These are phyloP conservation scores for Clonostachys byssicola DNA, from an alignment of 2,329 filamentous ascomycete species.

Conservation along the genomic window DNA sequence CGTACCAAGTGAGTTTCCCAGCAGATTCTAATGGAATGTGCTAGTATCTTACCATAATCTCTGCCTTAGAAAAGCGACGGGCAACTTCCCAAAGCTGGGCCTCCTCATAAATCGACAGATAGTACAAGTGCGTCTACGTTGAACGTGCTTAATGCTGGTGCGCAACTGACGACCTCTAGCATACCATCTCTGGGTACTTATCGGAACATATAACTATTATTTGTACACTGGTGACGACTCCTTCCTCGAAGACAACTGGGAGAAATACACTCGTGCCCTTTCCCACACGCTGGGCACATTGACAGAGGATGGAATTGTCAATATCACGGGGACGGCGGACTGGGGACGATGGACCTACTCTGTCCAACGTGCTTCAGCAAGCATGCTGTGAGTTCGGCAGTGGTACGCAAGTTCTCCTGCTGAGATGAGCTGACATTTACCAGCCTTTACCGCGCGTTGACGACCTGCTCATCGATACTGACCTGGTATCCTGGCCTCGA, in stretches of 20 bases:
- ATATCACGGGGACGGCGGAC: conserved; percentile 43
- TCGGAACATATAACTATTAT: conserved; percentile 51
- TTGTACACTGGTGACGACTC: conserved; percentile 29
- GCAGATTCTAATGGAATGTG: not conserved
- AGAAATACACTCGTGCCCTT: conserved; percentile 20
- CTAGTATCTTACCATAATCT: not conserved
- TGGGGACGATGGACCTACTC: conserved; percentile 25
- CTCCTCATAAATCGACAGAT: conserved; percentile 24
- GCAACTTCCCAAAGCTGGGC: conserved; percentile 43
- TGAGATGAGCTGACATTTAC: not conserved
- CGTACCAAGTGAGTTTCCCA: conserved; percentile 25
- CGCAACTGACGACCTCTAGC: conserved; percentile 3
- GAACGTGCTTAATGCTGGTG: not conserved
- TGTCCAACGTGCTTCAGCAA: not conserved
- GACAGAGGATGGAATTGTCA: conserved; percentile 21
- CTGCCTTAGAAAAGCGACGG: conserved; percentile 20
- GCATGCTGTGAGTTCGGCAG: not conserved
- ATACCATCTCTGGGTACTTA: conserved; percentile 36
- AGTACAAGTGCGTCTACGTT: not conserved
- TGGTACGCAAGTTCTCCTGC: too few species aligned
- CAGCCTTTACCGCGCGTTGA: not conserved
- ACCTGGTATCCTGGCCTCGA: not conserved
- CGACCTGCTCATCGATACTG: not conserved
- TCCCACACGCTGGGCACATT: conserved; percentile 10
- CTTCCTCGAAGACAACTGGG: conserved; percentile 14